phyloP scores from a whole-genome alignment of 2,329 filamentous ascomycete species.

The Microsporum canis region DNA sequence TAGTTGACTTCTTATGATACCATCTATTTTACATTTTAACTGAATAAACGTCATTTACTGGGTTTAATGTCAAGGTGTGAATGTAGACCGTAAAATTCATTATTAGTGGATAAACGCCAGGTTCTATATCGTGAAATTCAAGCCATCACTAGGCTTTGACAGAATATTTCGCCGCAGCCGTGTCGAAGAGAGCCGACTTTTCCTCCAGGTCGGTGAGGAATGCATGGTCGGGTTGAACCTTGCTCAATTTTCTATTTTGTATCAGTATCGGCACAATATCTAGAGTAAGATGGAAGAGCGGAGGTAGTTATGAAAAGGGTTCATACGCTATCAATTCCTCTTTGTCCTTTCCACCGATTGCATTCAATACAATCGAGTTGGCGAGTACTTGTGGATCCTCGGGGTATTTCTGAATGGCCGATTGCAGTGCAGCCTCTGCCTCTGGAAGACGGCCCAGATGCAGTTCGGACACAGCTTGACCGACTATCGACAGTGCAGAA shows the following conservation, averaged over 20 bases:
- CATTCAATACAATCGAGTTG: slow-evolving; percentile 69
- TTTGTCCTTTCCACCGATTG: slow-evolving; percentile 61
- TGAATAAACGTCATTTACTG: not conserved
- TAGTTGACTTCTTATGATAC: slow-evolving; percentile 1
- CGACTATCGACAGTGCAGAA: slow-evolving; percentile 62
- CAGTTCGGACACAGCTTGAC: slow-evolving; percentile 82
- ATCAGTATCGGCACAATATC: slow-evolving; percentile 14
- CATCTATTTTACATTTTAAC: not conserved
- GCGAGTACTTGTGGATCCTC: slow-evolving; percentile 64
- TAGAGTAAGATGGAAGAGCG: not conserved
- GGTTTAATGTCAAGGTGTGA: no score
- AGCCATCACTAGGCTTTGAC: slow-evolving; percentile 53
- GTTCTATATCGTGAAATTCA: not conserved
- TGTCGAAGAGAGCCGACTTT: slow-evolving; percentile 81
- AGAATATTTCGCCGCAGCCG: slow-evolving; percentile 73
- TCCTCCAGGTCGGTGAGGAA: slow-evolving; percentile 64
- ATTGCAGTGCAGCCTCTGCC: slow-evolving; percentile 72
- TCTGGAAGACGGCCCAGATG: slow-evolving; percentile 83
- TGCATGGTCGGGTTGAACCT: slow-evolving; percentile 54
- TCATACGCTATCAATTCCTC: slow-evolving; percentile 52
- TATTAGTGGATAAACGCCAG: not conserved
- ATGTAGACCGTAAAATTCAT: not conserved
- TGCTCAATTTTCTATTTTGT: slow-evolving; percentile 30
- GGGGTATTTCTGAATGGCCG: slow-evolving; percentile 64
- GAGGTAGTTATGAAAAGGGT: not conserved